phyloP scores from a whole-genome alignment of 2,329 filamentous ascomycete species.

The Aspergillus novoparasiticus region DNA sequence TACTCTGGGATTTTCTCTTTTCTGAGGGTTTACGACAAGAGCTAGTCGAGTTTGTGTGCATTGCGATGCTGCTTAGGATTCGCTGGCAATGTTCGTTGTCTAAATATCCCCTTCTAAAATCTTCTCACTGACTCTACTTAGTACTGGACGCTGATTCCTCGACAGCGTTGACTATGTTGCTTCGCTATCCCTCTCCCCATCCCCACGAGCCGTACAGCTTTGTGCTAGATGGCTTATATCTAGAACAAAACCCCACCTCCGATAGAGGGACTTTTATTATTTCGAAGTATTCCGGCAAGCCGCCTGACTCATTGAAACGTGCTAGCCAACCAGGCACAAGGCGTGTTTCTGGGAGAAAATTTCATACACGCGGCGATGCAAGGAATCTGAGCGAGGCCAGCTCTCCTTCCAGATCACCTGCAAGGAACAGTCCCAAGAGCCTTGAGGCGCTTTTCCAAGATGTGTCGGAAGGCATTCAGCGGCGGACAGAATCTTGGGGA shows the following conservation, averaged over 20 bases:
- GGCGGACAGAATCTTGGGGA: slow-evolving; percentile 52
- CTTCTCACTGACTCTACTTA: slow-evolving; percentile 35
- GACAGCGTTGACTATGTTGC: slow-evolving; percentile 74
- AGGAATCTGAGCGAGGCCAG: slow-evolving; percentile 29
- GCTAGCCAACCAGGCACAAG: slow-evolving; percentile 24
- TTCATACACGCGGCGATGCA: slow-evolving; percentile 33
- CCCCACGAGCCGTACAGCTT: slow-evolving; percentile 74
- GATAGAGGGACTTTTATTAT: slow-evolving; percentile 49
- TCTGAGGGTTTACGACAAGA: slow-evolving; percentile 79
- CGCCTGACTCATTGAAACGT: slow-evolving; percentile 38
- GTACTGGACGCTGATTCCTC: slow-evolving; percentile 89
- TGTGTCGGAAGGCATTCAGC: slow-evolving; percentile 51
- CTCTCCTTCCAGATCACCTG: slow-evolving; percentile 41
- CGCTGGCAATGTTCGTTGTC: slow-evolving; percentile 75
- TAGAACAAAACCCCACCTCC: slow-evolving; percentile 47
- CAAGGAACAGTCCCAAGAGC: slow-evolving; percentile 42
- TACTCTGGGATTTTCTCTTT: slow-evolving; percentile 89
- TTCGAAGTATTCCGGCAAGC: slow-evolving; percentile 49
- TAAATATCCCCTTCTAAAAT: slow-evolving; percentile 13
- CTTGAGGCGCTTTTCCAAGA: slow-evolving; percentile 52
- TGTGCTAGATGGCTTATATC: slow-evolving; percentile 75
- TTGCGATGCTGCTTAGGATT: slow-evolving; percentile 90
- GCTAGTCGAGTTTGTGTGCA: slow-evolving; percentile 85
- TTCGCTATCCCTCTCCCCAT: slow-evolving; percentile 76
- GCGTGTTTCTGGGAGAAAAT: slow-evolving; percentile 20